Evolutionary conservation across 2,329 filamentous ascomycete genomes (phyloP).

Genomic region (Ceratocystis eucalypticola): DNA sequence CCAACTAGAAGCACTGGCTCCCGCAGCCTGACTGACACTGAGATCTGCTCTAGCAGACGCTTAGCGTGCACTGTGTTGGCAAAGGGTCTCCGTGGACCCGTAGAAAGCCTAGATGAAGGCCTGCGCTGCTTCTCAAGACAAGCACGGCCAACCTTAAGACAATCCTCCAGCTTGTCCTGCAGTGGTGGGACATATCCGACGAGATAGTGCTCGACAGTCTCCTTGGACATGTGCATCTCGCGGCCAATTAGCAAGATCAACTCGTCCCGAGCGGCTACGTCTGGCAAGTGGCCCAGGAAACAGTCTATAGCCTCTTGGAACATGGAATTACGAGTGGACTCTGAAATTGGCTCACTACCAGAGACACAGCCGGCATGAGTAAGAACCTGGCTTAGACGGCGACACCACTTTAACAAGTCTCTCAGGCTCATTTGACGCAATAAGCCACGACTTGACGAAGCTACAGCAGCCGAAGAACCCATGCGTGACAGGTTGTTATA

Average conservation of each 20-base stretch:
- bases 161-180: conserved; percentile 41
- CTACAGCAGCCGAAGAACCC: conserved; percentile 22
- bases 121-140: conserved; percentile 44
- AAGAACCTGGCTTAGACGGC: conserved; percentile 56
- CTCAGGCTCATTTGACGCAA: conserved; percentile 50
- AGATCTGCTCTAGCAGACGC: conserved; percentile 75
- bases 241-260: conserved; percentile 64
- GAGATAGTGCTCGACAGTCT: conserved; percentile 67
- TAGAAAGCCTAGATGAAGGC: conserved; percentile 32
- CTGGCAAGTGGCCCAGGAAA: conserved; percentile 70
- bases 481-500: conserved; percentile 40
- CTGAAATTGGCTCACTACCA: conserved; percentile 56
- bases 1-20: conserved; percentile 92
- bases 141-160: conserved; percentile 53
- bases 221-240: conserved; percentile 73
- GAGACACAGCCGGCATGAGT: conserved; percentile 46
- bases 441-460: conserved; percentile 34
- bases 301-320: conserved; percentile 90
- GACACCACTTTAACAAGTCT: conserved; percentile 87
- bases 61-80: conserved; percentile 79
- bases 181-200: conserved; percentile 57
- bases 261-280: conserved; percentile 43
- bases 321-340: conserved; percentile 63
- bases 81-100: conserved; percentile 53
- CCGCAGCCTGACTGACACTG: conserved; percentile 65